Evolutionary conservation across 2,329 filamentous ascomycete species (phyloP).

Genomic region (Thielaviopsis euricoi): DNA sequence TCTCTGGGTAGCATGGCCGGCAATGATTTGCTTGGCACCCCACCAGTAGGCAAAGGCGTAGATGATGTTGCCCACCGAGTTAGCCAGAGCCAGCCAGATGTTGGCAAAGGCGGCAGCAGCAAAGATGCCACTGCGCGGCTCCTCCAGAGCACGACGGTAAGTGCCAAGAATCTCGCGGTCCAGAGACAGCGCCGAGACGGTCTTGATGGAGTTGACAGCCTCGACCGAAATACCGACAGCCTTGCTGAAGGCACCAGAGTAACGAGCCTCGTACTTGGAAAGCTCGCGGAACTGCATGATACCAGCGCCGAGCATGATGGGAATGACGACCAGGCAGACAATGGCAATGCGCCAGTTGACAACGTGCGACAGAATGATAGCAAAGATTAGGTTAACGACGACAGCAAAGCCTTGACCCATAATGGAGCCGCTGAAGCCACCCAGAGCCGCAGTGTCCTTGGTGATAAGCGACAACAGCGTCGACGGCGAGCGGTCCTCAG

Average conservation of each 20-base stretch:
- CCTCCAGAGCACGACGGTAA: conserved; percentile 34
- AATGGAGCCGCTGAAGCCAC: conserved; percentile 53
- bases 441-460: conserved; percentile 48
- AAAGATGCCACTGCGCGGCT: conserved; percentile 36
- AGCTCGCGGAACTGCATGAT: conserved; percentile 51
- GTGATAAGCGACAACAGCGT: conserved; percentile 51
- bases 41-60: conserved; percentile 70
- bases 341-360: conserved; percentile 63
- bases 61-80: conserved; percentile 46
- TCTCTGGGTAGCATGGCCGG: conserved; percentile 44
- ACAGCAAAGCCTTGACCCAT: conserved; percentile 55
- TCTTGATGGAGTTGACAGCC: conserved; percentile 49
- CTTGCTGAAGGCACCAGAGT: conserved; percentile 46
- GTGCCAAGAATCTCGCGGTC: conserved; percentile 34
- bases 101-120: conserved; percentile 34
- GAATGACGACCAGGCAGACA: conserved; percentile 52
- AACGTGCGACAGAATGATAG: conserved; percentile 52
- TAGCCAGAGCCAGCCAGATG: conserved; percentile 42
- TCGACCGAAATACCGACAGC: conserved; percentile 51
- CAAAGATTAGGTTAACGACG: conserved; percentile 48
- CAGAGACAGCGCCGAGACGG: conserved; percentile 37
- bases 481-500: conserved; percentile 42
- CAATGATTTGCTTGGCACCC: conserved; percentile 53
- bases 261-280: conserved; percentile 42
- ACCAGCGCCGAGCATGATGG: conserved; percentile 50